Evolutionary conservation across 495 filamentous ascomycete genomes (phyloP), one percentile per base, ranked within the genome.

Genomic region (Acidomyces sp.): DNA sequence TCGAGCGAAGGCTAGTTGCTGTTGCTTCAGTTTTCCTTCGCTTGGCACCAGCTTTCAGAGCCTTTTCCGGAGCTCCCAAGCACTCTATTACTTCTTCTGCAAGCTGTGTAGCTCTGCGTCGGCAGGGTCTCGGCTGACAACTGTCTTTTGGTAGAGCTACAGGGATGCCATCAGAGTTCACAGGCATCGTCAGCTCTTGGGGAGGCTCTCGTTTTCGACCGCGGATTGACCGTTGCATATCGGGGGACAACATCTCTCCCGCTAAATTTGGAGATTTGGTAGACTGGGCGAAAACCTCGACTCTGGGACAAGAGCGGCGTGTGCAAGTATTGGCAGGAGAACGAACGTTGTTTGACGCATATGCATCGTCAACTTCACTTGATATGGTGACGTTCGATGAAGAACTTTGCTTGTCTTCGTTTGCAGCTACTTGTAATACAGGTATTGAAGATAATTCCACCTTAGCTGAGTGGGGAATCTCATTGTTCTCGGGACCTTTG

Each of bases 61-160:
- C 53, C 37, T 51, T 57, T 42, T 62, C 56, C 0, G 58, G 56
- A 24, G 4, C 13, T 7, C 55, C 43, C 13, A 53, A 58, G 34
- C 44, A 58, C 34, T 60, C 53, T 4, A 56, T 34, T 0, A 36
- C 27, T 5, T 43, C 41, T 27, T 58, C 51, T 9, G 34, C 16
- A 17, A 47, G 15, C 12, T 37, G 46, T 6, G 53, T 45, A n/a
- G 59, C 58, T 11, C 57, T 36, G n/a, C 57, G 58, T 17, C 55
- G 48, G 34, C 54, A 58, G 11, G 55, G 59, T n/a, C 58, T 43
- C 19, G 60, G 56, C 39, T 56, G 46, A 41, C 59, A 62, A 12
- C 41, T 32, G 34, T 62, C 58, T 41, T 48, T 53, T 18, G 52
- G 54, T 13, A 58, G 33, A 13, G 49, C 56, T 35, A 56, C 47